phyloP scores from a whole-genome alignment of 257 asterid genomes.

The Gardenia jasminoides region DNA sequence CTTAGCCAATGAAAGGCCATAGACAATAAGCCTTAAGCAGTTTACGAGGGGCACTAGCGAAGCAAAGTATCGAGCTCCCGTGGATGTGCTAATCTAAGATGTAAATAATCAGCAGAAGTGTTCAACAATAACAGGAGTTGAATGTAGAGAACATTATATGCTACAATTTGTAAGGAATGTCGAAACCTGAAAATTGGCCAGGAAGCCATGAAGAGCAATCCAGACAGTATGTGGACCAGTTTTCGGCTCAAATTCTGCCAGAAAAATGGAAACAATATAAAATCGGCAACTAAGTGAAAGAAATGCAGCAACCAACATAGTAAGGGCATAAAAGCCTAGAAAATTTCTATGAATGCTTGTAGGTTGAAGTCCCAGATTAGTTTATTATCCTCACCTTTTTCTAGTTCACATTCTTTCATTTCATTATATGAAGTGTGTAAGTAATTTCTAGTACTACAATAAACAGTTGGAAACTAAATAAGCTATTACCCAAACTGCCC shows the following conservation, averaged over 20 bases:
- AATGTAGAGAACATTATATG: neutral
- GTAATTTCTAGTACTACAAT: neutral
- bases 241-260: constrained; percentile 84
- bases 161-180: constrained; percentile 7
- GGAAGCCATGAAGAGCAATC: constrained; percentile 80
- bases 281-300: constrained; percentile 3
- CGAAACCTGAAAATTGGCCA: constrained; percentile 95
- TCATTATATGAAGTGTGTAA: neutral
- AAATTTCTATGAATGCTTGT: neutral
- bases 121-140: constrained; percentile 1
- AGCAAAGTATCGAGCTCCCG: constrained; percentile 89
- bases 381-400: neutral
- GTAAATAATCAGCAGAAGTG: constrained; percentile 36
- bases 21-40: constrained; percentile 66
- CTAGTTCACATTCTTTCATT: no score
- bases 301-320: neutral
- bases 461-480: neutral
- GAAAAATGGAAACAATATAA: neutral
- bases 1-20: constrained; percentile 77
- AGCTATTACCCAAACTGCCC: neutral
- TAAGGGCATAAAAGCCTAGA: neutral
- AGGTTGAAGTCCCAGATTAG: neutral
- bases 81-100: constrained; percentile 79
- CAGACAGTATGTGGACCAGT: constrained; percentile 86
- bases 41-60: constrained; percentile 71